phyloP scores from a whole-genome alignment of 768 basidiomycete species.

The Macrolepiota fuliginosa region DNA sequence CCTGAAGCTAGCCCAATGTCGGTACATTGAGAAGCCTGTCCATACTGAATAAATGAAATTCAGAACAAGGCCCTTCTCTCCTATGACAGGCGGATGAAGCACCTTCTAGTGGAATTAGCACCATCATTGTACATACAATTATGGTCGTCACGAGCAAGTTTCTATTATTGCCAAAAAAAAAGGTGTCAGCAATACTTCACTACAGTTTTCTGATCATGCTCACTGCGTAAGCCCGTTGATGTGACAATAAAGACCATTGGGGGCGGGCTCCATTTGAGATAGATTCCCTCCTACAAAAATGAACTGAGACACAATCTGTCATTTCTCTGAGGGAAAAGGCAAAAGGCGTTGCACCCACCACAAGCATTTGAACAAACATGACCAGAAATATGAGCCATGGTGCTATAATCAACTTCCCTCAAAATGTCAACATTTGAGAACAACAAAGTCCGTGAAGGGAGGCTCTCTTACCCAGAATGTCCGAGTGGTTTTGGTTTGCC shows the following conservation, averaged over 20 bases:
- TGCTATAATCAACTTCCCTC: background rate
- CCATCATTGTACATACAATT: background rate
- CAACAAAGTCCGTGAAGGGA: too few species aligned
- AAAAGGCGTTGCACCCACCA: background rate
- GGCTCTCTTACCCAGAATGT: background rate
- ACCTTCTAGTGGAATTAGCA: background rate
- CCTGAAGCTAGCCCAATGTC: background rate
- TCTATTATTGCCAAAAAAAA: background rate
- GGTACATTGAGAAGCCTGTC: background rate
- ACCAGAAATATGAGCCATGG: background rate
- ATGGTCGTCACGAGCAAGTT: background rate
- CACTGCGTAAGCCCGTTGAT: background rate
- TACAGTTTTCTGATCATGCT: too few species aligned
- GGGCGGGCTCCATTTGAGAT: background rate
- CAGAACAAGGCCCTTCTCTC: background rate
- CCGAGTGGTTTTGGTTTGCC: background rate
- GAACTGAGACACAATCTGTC: background rate
- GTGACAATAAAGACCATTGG: background rate
- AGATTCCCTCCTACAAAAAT: background rate
- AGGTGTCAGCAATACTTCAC: too few species aligned
- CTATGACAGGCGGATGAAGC: background rate
- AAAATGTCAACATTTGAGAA: background rate
- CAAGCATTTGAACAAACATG: background rate
- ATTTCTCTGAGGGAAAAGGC: too few species aligned
- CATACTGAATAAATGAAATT: background rate